phyloP scores from a whole-genome alignment of 768 basidiomycete species.

The Agrocybe pediades region DNA sequence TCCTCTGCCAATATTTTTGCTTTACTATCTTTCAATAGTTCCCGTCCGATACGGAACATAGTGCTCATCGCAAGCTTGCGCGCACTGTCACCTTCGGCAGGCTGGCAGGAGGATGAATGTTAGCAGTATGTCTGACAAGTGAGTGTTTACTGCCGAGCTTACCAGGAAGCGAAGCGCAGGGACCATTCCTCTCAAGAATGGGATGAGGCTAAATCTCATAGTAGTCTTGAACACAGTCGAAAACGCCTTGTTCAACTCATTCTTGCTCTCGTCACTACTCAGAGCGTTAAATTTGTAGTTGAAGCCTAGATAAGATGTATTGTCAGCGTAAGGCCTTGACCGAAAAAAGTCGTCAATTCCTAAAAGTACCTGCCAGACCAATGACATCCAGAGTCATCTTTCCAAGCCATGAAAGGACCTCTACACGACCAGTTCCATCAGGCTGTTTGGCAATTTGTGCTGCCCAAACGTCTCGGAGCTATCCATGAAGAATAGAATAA shows the following conservation, averaged over 20 bases:
- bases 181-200: constrained; percentile 33
- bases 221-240: constrained; percentile 48
- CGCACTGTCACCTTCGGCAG: constrained; percentile 28
- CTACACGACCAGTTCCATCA: constrained; percentile 38
- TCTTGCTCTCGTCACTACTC: constrained; percentile 29
- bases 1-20: constrained; percentile 23
- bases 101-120: constrained; percentile 21
- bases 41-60: constrained; percentile 51
- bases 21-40: constrained; percentile 55
- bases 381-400: constrained; percentile 78
- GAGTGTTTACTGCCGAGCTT: constrained; percentile 1
- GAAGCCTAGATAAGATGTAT: constrained; percentile 23
- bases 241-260: constrained; percentile 57
- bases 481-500: not conserved
- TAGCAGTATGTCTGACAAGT: not conserved
- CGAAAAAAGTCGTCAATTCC: constrained; percentile 14
- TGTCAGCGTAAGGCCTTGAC: constrained; percentile 23
- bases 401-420: constrained; percentile 66
- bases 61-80: constrained; percentile 33
- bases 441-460: constrained; percentile 32
- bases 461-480: constrained; percentile 55
- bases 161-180: constrained; percentile 43
- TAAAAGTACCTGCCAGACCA: constrained; percentile 62
- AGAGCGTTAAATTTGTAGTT: constrained; percentile 36
- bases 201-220: constrained; percentile 32